Evolutionary conservation across 2,329 filamentous ascomycete genomes (phyloP).

Genomic region (Kalmusia sp.): DNA sequence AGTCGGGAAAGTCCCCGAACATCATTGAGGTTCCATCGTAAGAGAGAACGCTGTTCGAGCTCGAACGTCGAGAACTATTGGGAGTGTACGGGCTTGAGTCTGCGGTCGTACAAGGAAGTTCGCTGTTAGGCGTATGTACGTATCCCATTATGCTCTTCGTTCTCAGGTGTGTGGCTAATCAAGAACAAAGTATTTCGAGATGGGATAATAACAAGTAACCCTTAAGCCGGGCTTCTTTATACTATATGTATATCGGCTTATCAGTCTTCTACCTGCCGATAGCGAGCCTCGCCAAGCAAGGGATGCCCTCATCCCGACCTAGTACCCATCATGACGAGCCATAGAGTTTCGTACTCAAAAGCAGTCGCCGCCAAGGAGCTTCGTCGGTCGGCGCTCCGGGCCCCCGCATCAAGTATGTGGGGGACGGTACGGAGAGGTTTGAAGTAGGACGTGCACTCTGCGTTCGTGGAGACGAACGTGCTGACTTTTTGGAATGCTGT

Average conservation of each 20-base stretch:
- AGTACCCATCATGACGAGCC: not conserved
- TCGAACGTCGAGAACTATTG: not conserved
- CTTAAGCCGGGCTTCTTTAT: not conserved
- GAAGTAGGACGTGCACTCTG: not conserved
- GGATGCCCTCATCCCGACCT: not conserved
- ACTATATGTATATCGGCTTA: not conserved
- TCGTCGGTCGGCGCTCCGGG: not conserved
- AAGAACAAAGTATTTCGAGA: not conserved
- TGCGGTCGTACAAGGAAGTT: not conserved
- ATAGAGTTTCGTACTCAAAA: not conserved
- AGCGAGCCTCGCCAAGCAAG: not conserved
- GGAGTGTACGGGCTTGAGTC: not conserved
- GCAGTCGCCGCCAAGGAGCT: not conserved
- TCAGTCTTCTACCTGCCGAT: not conserved
- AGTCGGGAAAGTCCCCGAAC: conserved; percentile 36
- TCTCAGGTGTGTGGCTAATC: not conserved
- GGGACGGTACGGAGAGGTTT: not conserved
- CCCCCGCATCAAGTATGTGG: not conserved
- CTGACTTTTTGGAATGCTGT: not conserved
- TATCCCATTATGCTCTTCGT: not conserved
- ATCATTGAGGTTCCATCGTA: conserved; percentile 3
- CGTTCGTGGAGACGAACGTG: not conserved
- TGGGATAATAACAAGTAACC: not conserved
- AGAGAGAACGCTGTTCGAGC: conserved; percentile 3
- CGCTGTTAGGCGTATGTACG: not conserved